Base-by-base conservation (phyloP, 495 filamentous ascomycete species). In the Penicillium lividum region DNA sequence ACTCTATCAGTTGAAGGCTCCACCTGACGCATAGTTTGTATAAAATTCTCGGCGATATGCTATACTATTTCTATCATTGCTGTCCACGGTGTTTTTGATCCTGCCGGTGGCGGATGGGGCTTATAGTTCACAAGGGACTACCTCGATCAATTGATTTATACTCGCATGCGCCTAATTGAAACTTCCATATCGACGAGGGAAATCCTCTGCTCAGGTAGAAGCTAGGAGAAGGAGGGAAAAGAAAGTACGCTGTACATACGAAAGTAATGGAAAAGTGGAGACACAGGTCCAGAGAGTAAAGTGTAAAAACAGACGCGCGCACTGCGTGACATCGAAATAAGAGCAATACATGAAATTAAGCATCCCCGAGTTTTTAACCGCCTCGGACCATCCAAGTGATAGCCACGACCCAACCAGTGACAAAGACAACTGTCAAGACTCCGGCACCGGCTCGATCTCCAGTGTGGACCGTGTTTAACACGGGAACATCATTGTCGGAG, bases 391-490 rank as follows among this genome's bases (percentile, higher is more conserved):
- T 74, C 77, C 78, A 82, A 28, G 65, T 62, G 10, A 78, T 55
- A 10, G 77, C 75, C 4, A 78, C 79, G 0, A 83, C 51, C 67
- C 89, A 82, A 31, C 75, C 72, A 15, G 78, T 66, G 22, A 83
- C 66, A 4, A 90, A 78, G 31, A 86, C 68, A 27, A 81, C 73
- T 13, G 88, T 91, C 53, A 87, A 46, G 51, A 90, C 83, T 5
- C 82, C 85, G 7, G 88, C 88, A 47, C 86, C 87, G 0, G 86
- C 84, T 45, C 74, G 74, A 52, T 90, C 88, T 1, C 75, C 81
- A 2, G 74, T 78, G 0, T 77, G 82, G 30, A 89, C 83, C 13
- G 69, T 62, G 10, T 63, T 51, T 25, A 73, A 33, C 15, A 59
- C 45, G 28, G 73, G 76, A 2, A 57, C 43, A 16, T 62, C 49